Conservation (phyloP, 257 asterid genomes). For the Echium plantagineum region DNA sequence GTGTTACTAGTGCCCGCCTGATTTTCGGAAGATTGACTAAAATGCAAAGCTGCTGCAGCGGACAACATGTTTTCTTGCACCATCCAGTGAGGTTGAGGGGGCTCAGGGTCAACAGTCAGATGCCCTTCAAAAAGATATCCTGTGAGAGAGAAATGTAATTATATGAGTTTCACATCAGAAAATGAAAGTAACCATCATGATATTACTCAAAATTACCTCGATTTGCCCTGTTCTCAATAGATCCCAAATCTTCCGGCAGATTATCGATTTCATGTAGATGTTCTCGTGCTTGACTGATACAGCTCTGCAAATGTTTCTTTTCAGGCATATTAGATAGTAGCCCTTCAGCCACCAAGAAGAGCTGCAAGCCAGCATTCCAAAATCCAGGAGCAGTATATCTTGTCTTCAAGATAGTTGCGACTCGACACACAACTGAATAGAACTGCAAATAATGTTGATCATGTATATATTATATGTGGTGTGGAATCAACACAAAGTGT, state of each 20-base stretch:
- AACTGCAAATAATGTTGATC: slow-evolving; percentile 35
- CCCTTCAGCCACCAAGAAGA: slow-evolving; percentile 61
- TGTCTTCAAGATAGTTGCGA: slow-evolving; percentile 75
- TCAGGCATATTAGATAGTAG: slow-evolving; percentile 40
- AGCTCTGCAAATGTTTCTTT: slow-evolving; percentile 54
- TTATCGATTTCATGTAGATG: slow-evolving; percentile 50
- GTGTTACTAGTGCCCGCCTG: slow-evolving; percentile 22
- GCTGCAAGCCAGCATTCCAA: slow-evolving; percentile 76
- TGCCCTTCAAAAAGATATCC: slow-evolving; percentile 97
- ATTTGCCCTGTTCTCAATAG: slow-evolving; percentile 25
- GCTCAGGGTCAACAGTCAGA: slow-evolving; percentile 89
- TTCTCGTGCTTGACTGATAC: slow-evolving; percentile 53
- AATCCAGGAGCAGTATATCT: slow-evolving; percentile 89
- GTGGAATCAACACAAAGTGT: not conserved
- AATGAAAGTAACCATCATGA: not conserved
- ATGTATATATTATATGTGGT: not conserved
- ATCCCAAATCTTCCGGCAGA: slow-evolving; percentile 27
- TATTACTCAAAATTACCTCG: slow-evolving; percentile 36
- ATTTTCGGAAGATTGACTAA: slow-evolving; percentile 57
- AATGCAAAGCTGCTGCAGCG: slow-evolving; percentile 59
- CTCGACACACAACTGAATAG: slow-evolving; percentile 64
- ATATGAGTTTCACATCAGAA: slow-evolving; percentile 7
- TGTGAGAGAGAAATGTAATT: slow-evolving; percentile 19
- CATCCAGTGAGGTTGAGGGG: slow-evolving; percentile 87
- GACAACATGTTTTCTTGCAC: slow-evolving; percentile 50